Evolutionary conservation across 148 eudicot genomes (phyloP), one percentile per base, ranked within the genome.

Genomic region (Silene conica): DNA sequence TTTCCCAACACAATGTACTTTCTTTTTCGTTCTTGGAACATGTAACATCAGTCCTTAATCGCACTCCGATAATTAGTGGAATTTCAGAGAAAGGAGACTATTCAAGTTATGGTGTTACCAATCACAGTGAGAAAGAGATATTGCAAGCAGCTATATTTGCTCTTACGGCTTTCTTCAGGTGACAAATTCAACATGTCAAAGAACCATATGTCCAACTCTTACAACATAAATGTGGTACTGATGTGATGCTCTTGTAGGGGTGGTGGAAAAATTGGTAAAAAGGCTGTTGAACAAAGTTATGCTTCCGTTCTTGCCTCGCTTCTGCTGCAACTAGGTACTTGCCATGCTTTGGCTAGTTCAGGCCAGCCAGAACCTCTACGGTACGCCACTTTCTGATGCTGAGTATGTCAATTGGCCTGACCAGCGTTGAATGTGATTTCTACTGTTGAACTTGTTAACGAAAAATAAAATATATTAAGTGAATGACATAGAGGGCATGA

Each of bases 141-240:
- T 79, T 87, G 76, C 97, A 89, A 74, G 98, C 98, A 52, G 89
- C 97, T 80, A 86, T 90, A 75, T 82, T 94, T 77, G 90, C 96
- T 64, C 89, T 91, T 56, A 94, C 97, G 67, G 92, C 98, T 69
- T 89, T 94, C 79, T 94, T 94, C 89, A 92, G 97, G 98, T 31
- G 75, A 57, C 31, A 19, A 69, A 19, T 73, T 80, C 26, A 31
- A 31, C 13, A 23, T 45, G 54, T 45, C 58, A 79, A 43, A 56
- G 0, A 11, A 46, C 21, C 22, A 23, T 12, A 50, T 50, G 55
- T 50, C 55, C 16, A 38, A 13, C 3, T 12, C 4, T 19, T 69
- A 62, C 15, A 21, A 52, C 41, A 18, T 60, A 18, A 10, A 25
- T 69, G 14, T 69, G 63, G 50, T 13, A 60, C 58, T 69, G 55